phyloP scores from a whole-genome alignment of 2,329 filamentous ascomycete species.

The Colletotrichum phormii region DNA sequence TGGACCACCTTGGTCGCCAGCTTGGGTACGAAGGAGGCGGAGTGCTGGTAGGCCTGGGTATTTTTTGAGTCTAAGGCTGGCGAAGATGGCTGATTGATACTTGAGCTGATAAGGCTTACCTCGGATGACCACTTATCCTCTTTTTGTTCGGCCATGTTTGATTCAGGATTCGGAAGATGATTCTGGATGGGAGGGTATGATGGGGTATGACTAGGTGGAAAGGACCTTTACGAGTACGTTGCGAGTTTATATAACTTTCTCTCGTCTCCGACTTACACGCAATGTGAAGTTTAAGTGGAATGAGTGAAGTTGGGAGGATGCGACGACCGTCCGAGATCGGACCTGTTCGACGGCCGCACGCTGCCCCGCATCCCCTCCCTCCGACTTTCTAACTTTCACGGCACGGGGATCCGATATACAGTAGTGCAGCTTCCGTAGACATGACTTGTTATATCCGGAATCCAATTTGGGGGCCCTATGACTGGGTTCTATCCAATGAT shows the following conservation, averaged over 20 bases:
- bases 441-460: neutral
- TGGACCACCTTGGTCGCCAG: constrained; percentile 67
- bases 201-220: neutral
- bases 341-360: constrained; percentile 11
- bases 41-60: constrained; percentile 66
- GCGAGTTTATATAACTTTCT: neutral
- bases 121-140: constrained; percentile 55
- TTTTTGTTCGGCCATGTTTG: constrained; percentile 40
- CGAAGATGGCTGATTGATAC: fast-evolving
- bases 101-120: constrained; percentile 39
- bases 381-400: neutral
- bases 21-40: constrained; percentile 73
- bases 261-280: constrained; percentile 9
- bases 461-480: neutral
- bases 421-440: neutral
- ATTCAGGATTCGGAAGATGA: neutral
- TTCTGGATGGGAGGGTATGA: neutral
- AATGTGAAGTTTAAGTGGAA: constrained; percentile 36
- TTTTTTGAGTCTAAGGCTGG: neutral
- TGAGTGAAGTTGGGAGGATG: neutral
- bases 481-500: constrained; percentile 1
- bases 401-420: neutral
- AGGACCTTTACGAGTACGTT: neutral
- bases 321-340: constrained; percentile 36
- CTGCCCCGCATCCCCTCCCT: neutral